Base-by-base conservation (phyloP, 192 early-diverging fungal species). In the Lobosporangium transversale region DNA sequence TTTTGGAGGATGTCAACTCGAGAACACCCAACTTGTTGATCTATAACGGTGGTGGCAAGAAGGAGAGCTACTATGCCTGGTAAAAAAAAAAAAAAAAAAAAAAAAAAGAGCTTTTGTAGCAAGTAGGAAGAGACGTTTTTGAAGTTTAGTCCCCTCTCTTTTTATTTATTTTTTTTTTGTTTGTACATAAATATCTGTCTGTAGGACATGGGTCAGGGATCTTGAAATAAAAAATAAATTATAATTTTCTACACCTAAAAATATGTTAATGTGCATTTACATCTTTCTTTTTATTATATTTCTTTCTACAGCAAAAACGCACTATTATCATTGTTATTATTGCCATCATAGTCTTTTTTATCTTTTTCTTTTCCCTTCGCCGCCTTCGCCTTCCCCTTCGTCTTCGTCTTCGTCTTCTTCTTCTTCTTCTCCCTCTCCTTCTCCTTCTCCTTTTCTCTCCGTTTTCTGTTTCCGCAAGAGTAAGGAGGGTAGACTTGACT, bases 1-100 rank as follows among this genome's bases (percentile, higher is more conserved):
- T 66, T 4, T 61, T 91, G 47, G 70, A 70, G 23, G 82, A 83
- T 49, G 66, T 79, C 6, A 75, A 84, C 42, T 58, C 56, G n/a
- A 71, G 73, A 32, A 86, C 81, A 42, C 87, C 88, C 24, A 91
- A 91, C 68, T 49, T 86, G 54, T 80, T 91, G 67, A 85, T 87
- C 68, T 91, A 84, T 83, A 89, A 87, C n/a, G n/a, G n/a, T 80
- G 69, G 56, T 44, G 55, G 36, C 37, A 37, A 68, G 53, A 42
- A 55, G 26, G 58, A 66, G 1, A 18, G 30, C 26, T 76, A 56
- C 64, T 56, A 54, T n/a, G 73, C 63, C 27, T 76, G 73, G 73
- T 76, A 67, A 42, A 76, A 2, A 10, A 29, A 9, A 42, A 32
- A 37, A 4, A 20, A 48, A 48, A 17, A 48, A 48, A 48, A 21